Conservation (phyloP, 768 basidiomycete genomes). For the Daedaleopsis nitida region DNA sequence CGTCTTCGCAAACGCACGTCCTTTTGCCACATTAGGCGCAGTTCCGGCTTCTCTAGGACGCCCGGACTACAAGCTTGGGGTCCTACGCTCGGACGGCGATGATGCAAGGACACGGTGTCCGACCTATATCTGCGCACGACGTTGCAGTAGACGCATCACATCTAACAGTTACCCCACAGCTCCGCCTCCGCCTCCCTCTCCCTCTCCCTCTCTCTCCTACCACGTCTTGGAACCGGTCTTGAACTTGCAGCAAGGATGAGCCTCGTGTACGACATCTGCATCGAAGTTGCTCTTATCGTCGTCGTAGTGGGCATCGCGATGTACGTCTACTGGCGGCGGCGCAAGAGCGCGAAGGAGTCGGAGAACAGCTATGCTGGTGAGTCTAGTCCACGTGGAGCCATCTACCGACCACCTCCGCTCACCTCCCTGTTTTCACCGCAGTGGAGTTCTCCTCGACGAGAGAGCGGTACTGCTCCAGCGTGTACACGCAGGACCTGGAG, state of each 20-base stretch:
- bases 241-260: not conserved
- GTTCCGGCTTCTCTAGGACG: too few species aligned
- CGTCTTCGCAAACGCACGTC: too few species aligned
- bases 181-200: too few species aligned
- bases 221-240: too few species aligned
- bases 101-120: too few species aligned
- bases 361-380: not conserved
- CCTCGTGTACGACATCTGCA: not conserved
- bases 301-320: not conserved
- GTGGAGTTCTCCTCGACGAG: not conserved
- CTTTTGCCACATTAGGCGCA: too few species aligned
- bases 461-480: not conserved
- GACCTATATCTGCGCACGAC: too few species aligned
- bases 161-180: too few species aligned
- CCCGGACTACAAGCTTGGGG: too few species aligned
- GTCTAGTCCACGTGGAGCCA: not conserved
- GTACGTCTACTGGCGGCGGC: not conserved
- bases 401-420: not conserved
- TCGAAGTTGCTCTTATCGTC: not conserved
- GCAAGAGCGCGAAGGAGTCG: not conserved
- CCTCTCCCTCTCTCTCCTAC: too few species aligned
- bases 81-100: too few species aligned
- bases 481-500: not conserved
- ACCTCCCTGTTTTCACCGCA: not conserved
- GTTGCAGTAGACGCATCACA: too few species aligned